Percentiles rank a stretch among this genome's conserved stretches.
phyloP scores from a whole-genome alignment of 129 eudicot species.

The Lonicera japonica region DNA sequence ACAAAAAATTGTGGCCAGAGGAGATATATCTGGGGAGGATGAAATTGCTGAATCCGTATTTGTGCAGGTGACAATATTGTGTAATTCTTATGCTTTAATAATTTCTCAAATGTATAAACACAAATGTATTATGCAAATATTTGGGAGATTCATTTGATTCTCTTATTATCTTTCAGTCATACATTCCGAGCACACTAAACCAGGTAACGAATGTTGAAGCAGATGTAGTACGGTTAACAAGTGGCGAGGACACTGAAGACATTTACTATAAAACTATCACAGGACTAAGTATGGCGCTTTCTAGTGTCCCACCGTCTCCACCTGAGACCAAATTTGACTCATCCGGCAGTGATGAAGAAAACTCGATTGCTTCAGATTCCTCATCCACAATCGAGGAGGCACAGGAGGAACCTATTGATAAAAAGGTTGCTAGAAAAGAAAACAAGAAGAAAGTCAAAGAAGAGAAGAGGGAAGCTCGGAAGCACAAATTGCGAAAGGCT shows the following conservation, averaged over 20 bases:
- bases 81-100: no score
- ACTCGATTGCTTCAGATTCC: no score
- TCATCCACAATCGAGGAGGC: no score
- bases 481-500: not conserved
- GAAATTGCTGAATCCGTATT: no score
- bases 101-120: no score
- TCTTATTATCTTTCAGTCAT: not conserved
- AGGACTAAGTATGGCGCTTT: no score
- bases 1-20: not conserved
- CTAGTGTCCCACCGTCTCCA: no score
- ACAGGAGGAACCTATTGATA: not conserved
- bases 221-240: not conserved
- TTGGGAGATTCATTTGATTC: not conserved
- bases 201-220: not conserved
- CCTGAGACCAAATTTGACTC: no score
- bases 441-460: constrained; percentile 6
- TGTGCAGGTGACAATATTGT: no score
- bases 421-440: constrained; percentile 1
- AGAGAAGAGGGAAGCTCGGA: constrained; percentile 7
- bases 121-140: no score
- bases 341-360: no score
- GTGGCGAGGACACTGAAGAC: not conserved
- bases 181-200: not conserved
- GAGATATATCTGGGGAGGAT: not conserved
- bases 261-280: no score